phyloP scores from a whole-genome alignment of 306 rosid genomes.

The Citrullus amarus region DNA sequence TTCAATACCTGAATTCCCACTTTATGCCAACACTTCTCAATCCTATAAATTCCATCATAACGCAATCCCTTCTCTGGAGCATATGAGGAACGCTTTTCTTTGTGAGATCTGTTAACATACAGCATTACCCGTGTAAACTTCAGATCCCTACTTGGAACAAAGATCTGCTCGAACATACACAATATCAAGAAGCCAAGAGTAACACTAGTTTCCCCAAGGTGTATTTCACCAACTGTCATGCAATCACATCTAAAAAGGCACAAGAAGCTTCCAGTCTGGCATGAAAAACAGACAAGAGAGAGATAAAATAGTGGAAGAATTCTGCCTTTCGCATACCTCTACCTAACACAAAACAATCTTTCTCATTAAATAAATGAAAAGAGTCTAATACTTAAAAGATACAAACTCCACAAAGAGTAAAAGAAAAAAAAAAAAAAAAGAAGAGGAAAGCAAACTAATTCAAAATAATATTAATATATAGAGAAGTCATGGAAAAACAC shows the following conservation, averaged over 20 bases:
- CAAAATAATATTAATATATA: too few relatives aligned
- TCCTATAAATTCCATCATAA: conserved; percentile 76
- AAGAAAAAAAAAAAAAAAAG: too few relatives aligned
- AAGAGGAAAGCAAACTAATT: too few relatives aligned
- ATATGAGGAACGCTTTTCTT: conserved; percentile 73
- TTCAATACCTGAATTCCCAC: conserved; percentile 49
- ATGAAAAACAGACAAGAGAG: neutral
- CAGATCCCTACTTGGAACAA: neutral
- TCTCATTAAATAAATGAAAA: too few relatives aligned
- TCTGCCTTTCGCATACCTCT: neutral
- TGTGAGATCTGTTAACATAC: conserved; percentile 40
- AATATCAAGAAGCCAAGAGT: neutral
- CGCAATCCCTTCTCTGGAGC: conserved; percentile 63
- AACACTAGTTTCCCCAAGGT: neutral
- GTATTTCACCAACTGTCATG: neutral
- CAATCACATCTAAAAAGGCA: neutral
- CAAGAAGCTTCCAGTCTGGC: neutral
- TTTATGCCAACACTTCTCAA: conserved; percentile 85
- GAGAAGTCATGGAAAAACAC: neutral
- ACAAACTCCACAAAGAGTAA: too few relatives aligned
- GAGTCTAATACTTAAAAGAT: too few relatives aligned
- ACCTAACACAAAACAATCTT: neutral
- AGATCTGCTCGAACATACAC: neutral
- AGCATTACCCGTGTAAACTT: neutral
- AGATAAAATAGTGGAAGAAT: neutral